phyloP scores from a whole-genome alignment of 371 early-diverging fungal species.

The Lichtheimia ramosa region DNA sequence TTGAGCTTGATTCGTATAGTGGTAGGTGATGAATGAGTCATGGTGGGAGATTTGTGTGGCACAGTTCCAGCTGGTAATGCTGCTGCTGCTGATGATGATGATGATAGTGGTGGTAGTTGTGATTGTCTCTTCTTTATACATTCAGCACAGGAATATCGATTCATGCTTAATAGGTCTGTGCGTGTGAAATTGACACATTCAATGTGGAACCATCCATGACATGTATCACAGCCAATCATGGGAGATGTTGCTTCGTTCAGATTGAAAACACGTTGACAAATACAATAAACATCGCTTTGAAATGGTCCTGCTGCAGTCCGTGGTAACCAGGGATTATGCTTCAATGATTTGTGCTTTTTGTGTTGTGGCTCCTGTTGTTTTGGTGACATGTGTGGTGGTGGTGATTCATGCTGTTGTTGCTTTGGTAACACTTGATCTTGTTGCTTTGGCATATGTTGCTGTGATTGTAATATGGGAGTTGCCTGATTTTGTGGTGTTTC shows the following conservation, averaged over 20 bases:
- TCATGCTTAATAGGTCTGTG: constrained; percentile 20
- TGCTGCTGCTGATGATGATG: too few relatives aligned
- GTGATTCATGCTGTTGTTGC: neutral
- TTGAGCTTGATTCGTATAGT: neutral
- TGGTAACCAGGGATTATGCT: neutral
- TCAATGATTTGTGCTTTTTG: too few relatives aligned
- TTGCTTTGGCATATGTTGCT: too few relatives aligned
- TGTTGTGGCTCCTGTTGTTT: too few relatives aligned
- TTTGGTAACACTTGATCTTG: neutral
- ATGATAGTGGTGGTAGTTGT: neutral
- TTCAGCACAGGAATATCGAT: constrained; percentile 19
- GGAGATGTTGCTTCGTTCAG: constrained; percentile 22
- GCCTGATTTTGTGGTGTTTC: constrained; percentile 9
- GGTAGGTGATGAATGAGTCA: neutral
- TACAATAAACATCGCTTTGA: constrained; percentile 30
- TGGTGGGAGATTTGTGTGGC: constrained; percentile 8
- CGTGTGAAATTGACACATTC: constrained; percentile 43
- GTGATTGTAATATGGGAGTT: neutral
- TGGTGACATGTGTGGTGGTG: too few relatives aligned
- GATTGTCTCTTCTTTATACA: constrained; percentile 2
- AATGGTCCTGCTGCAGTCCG: constrained; percentile 19
- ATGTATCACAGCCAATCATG: constrained; percentile 62
- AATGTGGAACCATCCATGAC: constrained; percentile 62
- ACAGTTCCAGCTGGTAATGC: neutral
- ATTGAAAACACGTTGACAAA: constrained; percentile 27